Evolutionary conservation across 768 basidiomycete species (phyloP).

Genomic region (Naganishia vaughanmartiniae): DNA sequence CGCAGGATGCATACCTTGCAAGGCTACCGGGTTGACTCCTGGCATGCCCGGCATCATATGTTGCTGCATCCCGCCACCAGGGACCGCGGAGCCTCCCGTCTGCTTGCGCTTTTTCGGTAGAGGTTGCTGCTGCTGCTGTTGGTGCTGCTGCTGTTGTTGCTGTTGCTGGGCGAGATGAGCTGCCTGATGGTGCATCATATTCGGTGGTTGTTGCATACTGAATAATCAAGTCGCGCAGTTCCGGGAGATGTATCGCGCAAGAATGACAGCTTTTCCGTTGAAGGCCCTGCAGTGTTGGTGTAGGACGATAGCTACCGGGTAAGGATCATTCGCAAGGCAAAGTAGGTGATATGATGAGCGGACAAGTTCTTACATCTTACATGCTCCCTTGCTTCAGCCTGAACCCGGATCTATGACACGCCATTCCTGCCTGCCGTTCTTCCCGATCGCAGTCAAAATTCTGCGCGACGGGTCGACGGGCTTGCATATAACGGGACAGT

Average conservation of each 20-base stretch:
- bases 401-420: too few species aligned
- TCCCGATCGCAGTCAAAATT: background rate
- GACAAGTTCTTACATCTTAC: too few species aligned
- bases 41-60: conserved; percentile 10
- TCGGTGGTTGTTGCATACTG: conserved; percentile 15
- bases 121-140: conserved; percentile 2
- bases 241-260: background rate
- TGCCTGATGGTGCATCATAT: conserved; percentile 19
- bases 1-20: conserved; percentile 22
- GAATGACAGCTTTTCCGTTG: background rate
- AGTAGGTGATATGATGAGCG: too few species aligned
- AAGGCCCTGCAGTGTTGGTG: background rate
- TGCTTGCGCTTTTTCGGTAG: conserved; percentile 16
- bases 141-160: too few species aligned
- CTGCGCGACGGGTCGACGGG: background rate
- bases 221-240: background rate
- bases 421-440: background rate
- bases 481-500: background rate
- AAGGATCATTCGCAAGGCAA: too few species aligned
- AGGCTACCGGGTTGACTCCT: background rate
- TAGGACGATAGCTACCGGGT: too few species aligned
- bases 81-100: background rate
- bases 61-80: conserved; percentile 1
- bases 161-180: too few species aligned
- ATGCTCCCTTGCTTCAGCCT: too few species aligned